Conservation (phyloP, 192 early-diverging fungal genomes). For the Coemansia sp. region DNA sequence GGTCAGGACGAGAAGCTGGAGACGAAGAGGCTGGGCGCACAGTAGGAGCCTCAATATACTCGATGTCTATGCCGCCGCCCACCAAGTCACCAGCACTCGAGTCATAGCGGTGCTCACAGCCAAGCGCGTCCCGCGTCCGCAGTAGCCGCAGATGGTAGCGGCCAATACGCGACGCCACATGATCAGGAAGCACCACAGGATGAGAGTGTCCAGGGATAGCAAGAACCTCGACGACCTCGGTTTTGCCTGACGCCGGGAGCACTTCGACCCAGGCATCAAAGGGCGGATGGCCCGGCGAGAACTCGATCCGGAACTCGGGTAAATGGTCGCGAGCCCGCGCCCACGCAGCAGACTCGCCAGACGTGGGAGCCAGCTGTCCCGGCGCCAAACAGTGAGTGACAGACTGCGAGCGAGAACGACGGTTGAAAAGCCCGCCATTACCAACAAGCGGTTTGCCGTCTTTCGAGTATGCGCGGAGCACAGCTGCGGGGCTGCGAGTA, state of each 20-base stretch:
- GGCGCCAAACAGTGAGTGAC: constrained; percentile 48
- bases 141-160: constrained; percentile 52
- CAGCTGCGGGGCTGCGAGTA: constrained; percentile 30
- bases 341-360: constrained; percentile 36
- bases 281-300: constrained; percentile 17
- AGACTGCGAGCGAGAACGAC: constrained; percentile 1
- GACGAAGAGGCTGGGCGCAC: constrained; percentile 40
- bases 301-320: constrained; percentile 51
- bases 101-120: constrained; percentile 48
- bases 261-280: constrained; percentile 56
- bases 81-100: constrained; percentile 19
- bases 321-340: constrained; percentile 42
- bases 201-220: constrained; percentile 31
- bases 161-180: constrained; percentile 46
- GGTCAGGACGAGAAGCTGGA: constrained; percentile 32
- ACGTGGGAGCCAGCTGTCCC: constrained; percentile 34
- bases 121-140: constrained; percentile 41
- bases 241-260: constrained; percentile 43
- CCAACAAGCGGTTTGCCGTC: constrained; percentile 32
- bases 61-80: constrained; percentile 51
- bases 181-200: constrained; percentile 32
- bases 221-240: constrained; percentile 40
- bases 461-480: constrained; percentile 44
- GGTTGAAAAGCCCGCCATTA: neutral
- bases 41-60: constrained; percentile 55